These are phyloP conservation scores for Clavispora fructus DNA, from an alignment of 805 yeast genomes.

Conservation along the genomic window DNA sequence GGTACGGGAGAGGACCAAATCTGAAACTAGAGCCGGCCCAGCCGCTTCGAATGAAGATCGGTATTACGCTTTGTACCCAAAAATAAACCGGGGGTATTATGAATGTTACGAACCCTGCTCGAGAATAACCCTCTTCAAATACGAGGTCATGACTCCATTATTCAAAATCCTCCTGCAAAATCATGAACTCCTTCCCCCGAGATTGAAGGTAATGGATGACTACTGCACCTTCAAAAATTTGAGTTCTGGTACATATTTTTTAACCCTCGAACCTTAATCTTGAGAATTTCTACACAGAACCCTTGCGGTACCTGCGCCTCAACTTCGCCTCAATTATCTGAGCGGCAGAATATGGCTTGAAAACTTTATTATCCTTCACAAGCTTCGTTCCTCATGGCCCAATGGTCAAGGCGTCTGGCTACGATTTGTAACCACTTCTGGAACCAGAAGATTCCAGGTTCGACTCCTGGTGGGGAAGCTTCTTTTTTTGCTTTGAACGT, in stretches of 20 bases:
- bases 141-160: background rate
- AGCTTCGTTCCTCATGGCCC: conserved; percentile 67
- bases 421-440: conserved; percentile 48
- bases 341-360: background rate
- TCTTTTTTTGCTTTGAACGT: conserved; percentile 20
- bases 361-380: background rate
- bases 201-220: no score
- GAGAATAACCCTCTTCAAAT: background rate
- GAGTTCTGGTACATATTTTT: no score
- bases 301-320: background rate
- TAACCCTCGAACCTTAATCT: no score
- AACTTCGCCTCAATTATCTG: background rate
- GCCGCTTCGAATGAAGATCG: no score
- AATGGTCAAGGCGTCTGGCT: conserved; percentile 75
- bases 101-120: background rate
- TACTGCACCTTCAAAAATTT: no score
- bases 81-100: background rate
- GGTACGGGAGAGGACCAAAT: background rate
- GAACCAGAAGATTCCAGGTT: conserved; percentile 52
- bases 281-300: no score
- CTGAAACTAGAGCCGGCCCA: no score
- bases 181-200: no score
- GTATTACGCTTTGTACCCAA: background rate
- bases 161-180: background rate
- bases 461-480: conserved; percentile 53